Evolutionary conservation across 2,329 filamentous ascomycete species (phyloP), one percentile per base, ranked within the genome.

Genomic region (Fusarium veterinarium): DNA sequence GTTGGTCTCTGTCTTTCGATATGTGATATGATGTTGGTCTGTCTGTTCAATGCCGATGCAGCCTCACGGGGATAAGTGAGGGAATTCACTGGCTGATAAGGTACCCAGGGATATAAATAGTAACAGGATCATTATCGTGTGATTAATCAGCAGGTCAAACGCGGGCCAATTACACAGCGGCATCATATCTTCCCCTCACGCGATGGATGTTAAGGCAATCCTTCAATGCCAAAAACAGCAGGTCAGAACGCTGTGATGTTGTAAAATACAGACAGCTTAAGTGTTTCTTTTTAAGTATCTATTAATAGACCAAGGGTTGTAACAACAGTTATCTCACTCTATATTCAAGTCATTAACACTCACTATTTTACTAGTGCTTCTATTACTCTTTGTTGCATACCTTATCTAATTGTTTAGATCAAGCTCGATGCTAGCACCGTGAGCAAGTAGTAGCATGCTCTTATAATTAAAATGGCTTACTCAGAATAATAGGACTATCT

Each of bases 131-230:
- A 5, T 20, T 49, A 37, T 44, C 19, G 5, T 13, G 0, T 4
- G 38, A 68, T 68, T 68, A 69, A 69, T 57, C 64, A 69, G 49
- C 66, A 49, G 5, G 3, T 6, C 12, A 9, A 2, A 8, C 3
- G 1, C 20, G 2, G 23, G 8, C 65, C 49, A 63, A 57, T 58
- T 3, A 19, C 1, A 12, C 1, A 1, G 2, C 1, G 6, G 8
- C 0, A 30, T 38, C 1, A 0, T 52, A 42, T 69, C 44, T 64
- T 52, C 35, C 49, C 58, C 66, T 52, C 44, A 16, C 7, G 1
- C 4, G 25, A 68, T 31, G n/a, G 41, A 64, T 28, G 19, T n/a
- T 33, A 17, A 20, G 0, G 5, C 10, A 25, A 60, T 46, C 51
- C 33, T 40, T 42, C 16, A 13, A n/a, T 2, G 35, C 37, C n/a